phyloP scores from a whole-genome alignment of 2,329 filamentous ascomycete species.

The Onygenales sp. region DNA sequence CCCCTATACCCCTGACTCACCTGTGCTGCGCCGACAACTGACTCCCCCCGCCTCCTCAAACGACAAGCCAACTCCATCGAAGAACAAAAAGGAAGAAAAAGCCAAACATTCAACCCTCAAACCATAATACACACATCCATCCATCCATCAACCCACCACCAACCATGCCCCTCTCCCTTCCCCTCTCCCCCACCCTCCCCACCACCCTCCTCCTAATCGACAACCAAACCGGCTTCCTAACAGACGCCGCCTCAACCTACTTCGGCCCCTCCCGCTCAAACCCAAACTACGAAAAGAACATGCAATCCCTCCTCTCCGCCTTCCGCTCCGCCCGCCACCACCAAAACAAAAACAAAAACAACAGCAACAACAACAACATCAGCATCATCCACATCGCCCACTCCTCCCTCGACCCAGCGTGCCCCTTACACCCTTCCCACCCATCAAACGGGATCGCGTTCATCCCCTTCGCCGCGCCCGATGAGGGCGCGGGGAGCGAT shows the following conservation, averaged over 20 bases:
- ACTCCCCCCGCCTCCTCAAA: too few relatives aligned
- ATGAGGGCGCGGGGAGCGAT: constrained; percentile 15
- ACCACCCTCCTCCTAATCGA: constrained; percentile 42
- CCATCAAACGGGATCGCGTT: constrained; percentile 19
- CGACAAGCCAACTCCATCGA: too few relatives aligned
- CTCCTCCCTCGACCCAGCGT: constrained; percentile 26
- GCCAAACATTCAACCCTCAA: too few relatives aligned
- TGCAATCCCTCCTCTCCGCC: constrained; percentile 27
- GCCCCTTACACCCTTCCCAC: constrained; percentile 28
- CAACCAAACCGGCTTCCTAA: constrained; percentile 35
- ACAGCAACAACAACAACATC: constrained; percentile 8
- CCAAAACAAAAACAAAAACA: neutral
- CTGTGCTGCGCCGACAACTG: too few relatives aligned
- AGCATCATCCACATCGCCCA: constrained; percentile 40
- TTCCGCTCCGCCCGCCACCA: constrained; percentile 22
- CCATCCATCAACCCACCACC: too few relatives aligned
- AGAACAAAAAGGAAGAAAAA: too few relatives aligned
- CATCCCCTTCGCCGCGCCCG: constrained; percentile 21
- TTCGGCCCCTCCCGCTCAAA: constrained; percentile 37
- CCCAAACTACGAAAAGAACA: constrained; percentile 35
- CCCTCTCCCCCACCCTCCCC: constrained; percentile 9
- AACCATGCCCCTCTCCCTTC: neutral
- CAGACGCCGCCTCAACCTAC: constrained; percentile 20
- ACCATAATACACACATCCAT: too few relatives aligned
- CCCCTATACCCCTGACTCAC: too few relatives aligned